These are phyloP conservation scores for Pyrenophora seminiperda DNA, from an alignment of 2,329 filamentous ascomycete genomes.

Conservation along the genomic window DNA sequence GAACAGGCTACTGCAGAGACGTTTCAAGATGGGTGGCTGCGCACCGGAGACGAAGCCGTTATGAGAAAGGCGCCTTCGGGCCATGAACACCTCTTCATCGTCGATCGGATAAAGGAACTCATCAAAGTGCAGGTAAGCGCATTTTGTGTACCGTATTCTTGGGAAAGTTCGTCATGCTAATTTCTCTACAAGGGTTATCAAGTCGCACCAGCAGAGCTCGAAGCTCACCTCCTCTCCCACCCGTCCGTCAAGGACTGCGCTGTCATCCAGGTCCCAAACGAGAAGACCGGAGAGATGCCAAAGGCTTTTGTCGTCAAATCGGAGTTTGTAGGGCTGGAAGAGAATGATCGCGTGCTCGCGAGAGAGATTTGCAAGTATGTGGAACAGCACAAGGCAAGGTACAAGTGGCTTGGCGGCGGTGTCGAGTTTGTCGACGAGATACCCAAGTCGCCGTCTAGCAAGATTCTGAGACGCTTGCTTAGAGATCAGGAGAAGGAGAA, in stretches of 20 bases:
- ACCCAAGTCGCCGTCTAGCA: conserved; percentile 67
- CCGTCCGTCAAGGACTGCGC: conserved; percentile 76
- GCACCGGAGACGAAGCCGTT: conserved; percentile 79
- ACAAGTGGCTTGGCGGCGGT: conserved; percentile 67
- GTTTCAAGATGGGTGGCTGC: conserved; percentile 77
- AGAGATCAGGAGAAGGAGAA: conserved; percentile 75
- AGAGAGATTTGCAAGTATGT: conserved; percentile 63
- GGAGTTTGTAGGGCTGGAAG: conserved; percentile 57
- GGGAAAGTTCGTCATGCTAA: background rate
- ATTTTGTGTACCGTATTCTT: background rate
- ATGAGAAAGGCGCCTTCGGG: conserved; percentile 62
- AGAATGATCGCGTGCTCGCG: conserved; percentile 55
- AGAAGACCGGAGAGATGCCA: conserved; percentile 64
- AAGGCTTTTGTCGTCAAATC: conserved; percentile 69
- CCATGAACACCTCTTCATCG: conserved; percentile 81
- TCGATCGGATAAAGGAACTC: conserved; percentile 79
- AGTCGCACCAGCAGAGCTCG: conserved; percentile 82
- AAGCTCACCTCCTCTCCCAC: conserved; percentile 77
- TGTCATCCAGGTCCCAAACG: conserved; percentile 74
- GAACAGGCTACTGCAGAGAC: conserved; percentile 81
- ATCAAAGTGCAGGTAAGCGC: conserved; percentile 75
- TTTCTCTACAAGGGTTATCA: conserved; percentile 66
- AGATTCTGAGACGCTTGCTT: conserved; percentile 67
- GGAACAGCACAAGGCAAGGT: conserved; percentile 64
- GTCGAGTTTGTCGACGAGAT: conserved; percentile 57